Evolutionary conservation across 768 basidiomycete genomes (phyloP).

Genomic region (Naganishia friedmannii): DNA sequence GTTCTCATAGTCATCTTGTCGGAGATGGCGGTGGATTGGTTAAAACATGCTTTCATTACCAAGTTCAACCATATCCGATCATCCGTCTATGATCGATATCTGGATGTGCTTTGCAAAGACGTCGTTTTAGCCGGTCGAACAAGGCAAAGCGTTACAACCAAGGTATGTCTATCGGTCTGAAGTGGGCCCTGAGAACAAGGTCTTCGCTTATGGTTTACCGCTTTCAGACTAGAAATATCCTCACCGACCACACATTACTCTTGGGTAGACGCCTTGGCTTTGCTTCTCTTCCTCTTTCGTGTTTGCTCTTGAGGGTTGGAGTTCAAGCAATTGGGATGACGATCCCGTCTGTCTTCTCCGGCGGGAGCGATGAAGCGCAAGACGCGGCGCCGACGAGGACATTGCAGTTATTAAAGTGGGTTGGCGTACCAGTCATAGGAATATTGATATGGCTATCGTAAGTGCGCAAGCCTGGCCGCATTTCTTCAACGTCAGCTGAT

Average conservation of each 20-base stretch:
- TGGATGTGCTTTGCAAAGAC: slow-evolving; percentile 91
- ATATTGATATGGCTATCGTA: slow-evolving; percentile 23
- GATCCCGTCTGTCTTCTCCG: not conserved
- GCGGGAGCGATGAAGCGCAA: not conserved
- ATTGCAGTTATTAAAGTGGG: slow-evolving; percentile 57
- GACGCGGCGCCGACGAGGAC: not conserved
- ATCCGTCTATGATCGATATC: slow-evolving; percentile 89
- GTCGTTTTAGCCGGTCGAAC: slow-evolving; percentile 60
- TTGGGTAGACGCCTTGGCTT: slow-evolving; percentile 92
- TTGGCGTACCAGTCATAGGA: slow-evolving; percentile 25
- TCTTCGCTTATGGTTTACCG: slow-evolving; percentile 50
- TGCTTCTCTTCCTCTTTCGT: slow-evolving; percentile 84
- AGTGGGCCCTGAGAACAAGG: not conserved
- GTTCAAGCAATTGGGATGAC: slow-evolving; percentile 54
- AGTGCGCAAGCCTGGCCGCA: not conserved
- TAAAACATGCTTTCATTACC: slow-evolving; percentile 98
- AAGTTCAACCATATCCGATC: slow-evolving; percentile 99
- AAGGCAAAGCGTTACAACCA: slow-evolving; percentile 59
- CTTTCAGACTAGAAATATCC: slow-evolving; percentile 56
- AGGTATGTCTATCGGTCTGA: slow-evolving; percentile 1
- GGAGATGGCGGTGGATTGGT: slow-evolving; percentile 94
- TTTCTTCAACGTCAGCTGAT: not conserved
- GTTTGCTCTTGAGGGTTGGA: slow-evolving; percentile 58
- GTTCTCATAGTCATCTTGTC: slow-evolving; percentile 84
- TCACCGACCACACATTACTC: slow-evolving; percentile 91